Percentiles rank a stretch among this genome's conserved stretches.
Conservation (phyloP, 2,329 filamentous ascomycete genomes). For the Setomelanomma holmii region DNA sequence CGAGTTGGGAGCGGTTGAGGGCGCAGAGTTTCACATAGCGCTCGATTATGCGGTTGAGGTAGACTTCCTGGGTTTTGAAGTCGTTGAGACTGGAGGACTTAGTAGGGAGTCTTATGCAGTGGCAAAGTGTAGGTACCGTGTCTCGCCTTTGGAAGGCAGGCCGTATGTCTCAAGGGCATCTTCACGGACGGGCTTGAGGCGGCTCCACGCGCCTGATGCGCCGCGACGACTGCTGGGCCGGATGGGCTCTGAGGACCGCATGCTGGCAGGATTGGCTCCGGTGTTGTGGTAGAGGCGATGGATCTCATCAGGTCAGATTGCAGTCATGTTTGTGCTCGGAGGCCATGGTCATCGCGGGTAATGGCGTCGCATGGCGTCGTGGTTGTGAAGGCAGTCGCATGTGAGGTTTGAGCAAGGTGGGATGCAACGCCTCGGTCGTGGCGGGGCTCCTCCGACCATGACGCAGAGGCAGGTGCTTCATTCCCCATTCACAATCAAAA, state of each 20-base stretch:
- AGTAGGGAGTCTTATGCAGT: neutral
- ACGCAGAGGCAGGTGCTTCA: too few species aligned
- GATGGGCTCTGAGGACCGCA: conserved; percentile 40
- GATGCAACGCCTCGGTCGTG: conserved; percentile 32
- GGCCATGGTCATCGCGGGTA: neutral
- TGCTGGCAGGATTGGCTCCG: conserved; percentile 15
- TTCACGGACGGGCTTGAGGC: conserved; percentile 72
- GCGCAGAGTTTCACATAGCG: conserved; percentile 91
- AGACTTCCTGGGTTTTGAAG: conserved; percentile 79
- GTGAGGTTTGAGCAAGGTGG: conserved; percentile 32
- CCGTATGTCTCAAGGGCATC: conserved; percentile 84
- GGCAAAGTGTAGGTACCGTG: conserved; percentile 63
- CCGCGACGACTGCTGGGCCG: conserved; percentile 47
- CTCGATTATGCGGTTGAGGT: conserved; percentile 86
- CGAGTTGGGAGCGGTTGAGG: conserved; percentile 73
- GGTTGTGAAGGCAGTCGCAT: conserved; percentile 21
- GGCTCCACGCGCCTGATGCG: conserved; percentile 48
- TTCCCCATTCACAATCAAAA: too few species aligned
- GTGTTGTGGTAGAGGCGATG: too few species aligned
- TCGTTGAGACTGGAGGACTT: conserved; percentile 54
- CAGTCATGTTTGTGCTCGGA: neutral
- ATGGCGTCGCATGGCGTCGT: conserved; percentile 6
- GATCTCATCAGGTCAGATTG: neutral
- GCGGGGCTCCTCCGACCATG: conserved; percentile 17
- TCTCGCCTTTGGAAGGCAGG: conserved; percentile 89